phyloP scores from a whole-genome alignment of 352 stramenopile genomes.

The Halophytophthora polymorphica region DNA sequence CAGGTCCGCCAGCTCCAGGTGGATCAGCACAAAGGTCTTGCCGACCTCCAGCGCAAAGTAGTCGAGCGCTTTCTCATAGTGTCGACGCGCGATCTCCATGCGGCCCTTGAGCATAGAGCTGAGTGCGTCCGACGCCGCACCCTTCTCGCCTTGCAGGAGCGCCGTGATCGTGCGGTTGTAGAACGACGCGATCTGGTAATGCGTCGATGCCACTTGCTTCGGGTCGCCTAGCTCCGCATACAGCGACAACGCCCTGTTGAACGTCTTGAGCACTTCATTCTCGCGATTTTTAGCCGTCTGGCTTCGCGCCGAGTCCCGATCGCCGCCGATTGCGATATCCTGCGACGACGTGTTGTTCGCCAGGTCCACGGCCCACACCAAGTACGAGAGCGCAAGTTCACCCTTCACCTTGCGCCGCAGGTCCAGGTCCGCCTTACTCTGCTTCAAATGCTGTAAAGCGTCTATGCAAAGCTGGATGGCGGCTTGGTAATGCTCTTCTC shows the following conservation, averaged over 20 bases:
- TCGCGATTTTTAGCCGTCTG: conserved; percentile 30
- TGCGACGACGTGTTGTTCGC: conserved; percentile 22
- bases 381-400: conserved; percentile 77
- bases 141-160: conserved; percentile 23
- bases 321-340: background rate
- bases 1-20: conserved; percentile 75
- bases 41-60: conserved; percentile 77
- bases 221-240: conserved; percentile 68
- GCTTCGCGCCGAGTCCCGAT: background rate
- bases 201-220: conserved; percentile 74
- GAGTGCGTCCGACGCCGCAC: conserved; percentile 6
- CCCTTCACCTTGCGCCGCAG: conserved; percentile 72
- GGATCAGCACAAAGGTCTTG: conserved; percentile 80
- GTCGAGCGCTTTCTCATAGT: conserved; percentile 80
- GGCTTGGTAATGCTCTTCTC: conserved; percentile 52
- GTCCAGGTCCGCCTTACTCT: conserved; percentile 59
- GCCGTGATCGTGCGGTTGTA: conserved; percentile 58
- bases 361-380: conserved; percentile 77
- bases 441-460: conserved; percentile 61
- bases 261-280: conserved; percentile 52
- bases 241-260: conserved; percentile 70
- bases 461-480: conserved; percentile 67
- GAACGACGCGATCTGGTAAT: conserved; percentile 87
- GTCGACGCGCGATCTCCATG: conserved; percentile 78
- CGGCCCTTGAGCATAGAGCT: conserved; percentile 47